A percentile compares a stretch with the other conserved stretches of the same genome.
phyloP scores from a whole-genome alignment of 805 yeast genomes.

The Wickerhamiella azymoides region DNA sequence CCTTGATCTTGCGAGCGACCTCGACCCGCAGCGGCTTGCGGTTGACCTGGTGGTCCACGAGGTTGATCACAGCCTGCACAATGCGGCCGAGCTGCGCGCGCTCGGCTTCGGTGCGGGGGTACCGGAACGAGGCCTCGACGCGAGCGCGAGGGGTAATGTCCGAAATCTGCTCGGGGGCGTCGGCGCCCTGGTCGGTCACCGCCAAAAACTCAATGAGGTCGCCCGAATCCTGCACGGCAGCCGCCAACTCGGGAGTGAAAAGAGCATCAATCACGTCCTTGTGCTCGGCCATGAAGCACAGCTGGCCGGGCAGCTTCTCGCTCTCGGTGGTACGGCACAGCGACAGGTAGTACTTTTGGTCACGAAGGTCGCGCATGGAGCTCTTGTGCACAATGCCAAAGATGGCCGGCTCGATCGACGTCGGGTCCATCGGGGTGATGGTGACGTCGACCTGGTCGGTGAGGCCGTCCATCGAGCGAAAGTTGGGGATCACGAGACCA shows the following conservation, averaged over 20 bases:
- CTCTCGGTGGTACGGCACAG: constrained; percentile 69
- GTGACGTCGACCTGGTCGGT: constrained; percentile 47
- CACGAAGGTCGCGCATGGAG: constrained; percentile 64
- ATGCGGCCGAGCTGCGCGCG: constrained; percentile 36
- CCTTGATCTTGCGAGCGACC: constrained; percentile 57
- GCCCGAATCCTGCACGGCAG: constrained; percentile 32
- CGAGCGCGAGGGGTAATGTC: constrained; percentile 21
- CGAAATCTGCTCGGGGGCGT: constrained; percentile 44
- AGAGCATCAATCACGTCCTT: constrained; percentile 63
- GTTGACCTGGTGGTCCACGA: constrained; percentile 45
- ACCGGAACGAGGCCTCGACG: constrained; percentile 40
- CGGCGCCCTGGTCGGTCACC: constrained; percentile 71
- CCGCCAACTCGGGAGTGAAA: constrained; percentile 34
- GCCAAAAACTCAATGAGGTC: constrained; percentile 51
- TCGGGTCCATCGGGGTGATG: constrained; percentile 36
- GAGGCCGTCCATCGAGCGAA: constrained; percentile 35
- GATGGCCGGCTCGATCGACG: constrained; percentile 52
- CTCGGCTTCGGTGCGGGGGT: constrained; percentile 39
- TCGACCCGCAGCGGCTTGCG: constrained; percentile 52
- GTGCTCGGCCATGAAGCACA: constrained; percentile 80
- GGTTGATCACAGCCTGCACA: constrained; percentile 40
- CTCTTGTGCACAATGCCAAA: constrained; percentile 76
- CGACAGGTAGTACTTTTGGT: constrained; percentile 65
- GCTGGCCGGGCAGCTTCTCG: constrained; percentile 52
- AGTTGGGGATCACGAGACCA: constrained; percentile 47